phyloP scores from a whole-genome alignment of 306 rosid species.

The Citrullus colocynthis region DNA sequence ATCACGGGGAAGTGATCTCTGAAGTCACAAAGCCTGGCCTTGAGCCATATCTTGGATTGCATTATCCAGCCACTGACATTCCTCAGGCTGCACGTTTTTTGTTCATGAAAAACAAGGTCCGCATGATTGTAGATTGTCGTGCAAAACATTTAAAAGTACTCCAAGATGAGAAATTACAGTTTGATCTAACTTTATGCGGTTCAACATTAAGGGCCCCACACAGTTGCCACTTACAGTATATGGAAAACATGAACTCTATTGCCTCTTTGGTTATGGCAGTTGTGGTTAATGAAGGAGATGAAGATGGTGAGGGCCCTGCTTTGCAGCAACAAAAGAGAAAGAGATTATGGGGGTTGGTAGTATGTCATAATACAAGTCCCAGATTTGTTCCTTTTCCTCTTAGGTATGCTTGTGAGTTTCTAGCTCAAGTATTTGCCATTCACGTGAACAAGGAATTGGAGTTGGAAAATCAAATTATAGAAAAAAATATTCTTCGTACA shows the following conservation, averaged over 20 bases:
- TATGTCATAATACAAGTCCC: conserved; percentile 85
- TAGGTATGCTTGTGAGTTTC: conserved; percentile 93
- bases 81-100: conserved; percentile 92
- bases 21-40: conserved; percentile 71
- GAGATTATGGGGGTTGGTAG: conserved; percentile 94
- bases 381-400: conserved; percentile 96
- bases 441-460: conserved; percentile 89
- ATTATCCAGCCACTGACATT: conserved; percentile 89
- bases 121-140: conserved; percentile 88
- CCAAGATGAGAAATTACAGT: conserved; percentile 66
- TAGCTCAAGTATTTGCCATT: conserved; percentile 90
- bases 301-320: conserved; percentile 46
- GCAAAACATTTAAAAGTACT: conserved; percentile 68
- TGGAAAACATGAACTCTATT: conserved; percentile 79
- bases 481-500: conserved; percentile 82
- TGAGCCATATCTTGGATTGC: conserved; percentile 85
- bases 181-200: conserved; percentile 79
- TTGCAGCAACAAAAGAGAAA: conserved; percentile 60
- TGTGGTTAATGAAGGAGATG: conserved; percentile 80
- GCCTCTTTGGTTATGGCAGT: conserved; percentile 95
- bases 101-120: conserved; percentile 82
- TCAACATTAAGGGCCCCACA: conserved; percentile 92
- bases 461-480: conserved; percentile 66
- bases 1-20: conserved; percentile 86
- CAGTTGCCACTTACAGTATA: conserved; percentile 73